Evolutionary conservation across 768 basidiomycete genomes (phyloP), one percentile per base, ranked within the genome.

Genomic region (Tricholomella constricta): DNA sequence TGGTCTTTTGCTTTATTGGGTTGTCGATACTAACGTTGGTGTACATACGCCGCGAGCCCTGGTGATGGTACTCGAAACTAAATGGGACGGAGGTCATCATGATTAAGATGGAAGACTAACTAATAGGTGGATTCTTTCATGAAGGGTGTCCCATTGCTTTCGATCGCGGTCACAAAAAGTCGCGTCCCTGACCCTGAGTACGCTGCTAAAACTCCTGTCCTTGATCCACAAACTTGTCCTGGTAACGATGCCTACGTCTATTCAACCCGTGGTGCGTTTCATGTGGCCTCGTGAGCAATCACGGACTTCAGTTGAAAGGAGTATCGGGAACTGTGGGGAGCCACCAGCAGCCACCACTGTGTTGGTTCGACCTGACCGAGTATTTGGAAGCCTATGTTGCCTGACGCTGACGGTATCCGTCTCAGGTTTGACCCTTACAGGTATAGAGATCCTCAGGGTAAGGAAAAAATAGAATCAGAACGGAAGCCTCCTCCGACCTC

Each of bases 171-270:
- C n/a, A 10, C 36, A 19, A 37, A n/a, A n/a, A n/a, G n/a, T n/a
- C n/a, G n/a, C 36, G 34, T 35, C 34, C 34, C 34, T 35, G 34
- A 35, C 6, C 14, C 14, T 41, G 38, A 25, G 38, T 41, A 6
- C 17, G 4, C 17, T 25, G 41, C 6, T 25, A 19, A 42, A 25
- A 14, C 38, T 37, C 52, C 41, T 15, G 12, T 15, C 19, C 26
- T 17, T 26, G 14, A 26, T 31, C 26, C 34, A 17, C 31, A 38
- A 23, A 12, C 36, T 52, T n/a, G 22, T 44, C 27, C 14, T 48
- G 14, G 48, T 40, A 50, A 55, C 54, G 43, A 55, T 50, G 54
- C 48, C 48, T 55, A 45, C 40, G 47, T 43, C 29, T 44, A 42
- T 23, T 49, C 26, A 32, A n/a, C 12, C 38, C 32, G 48, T 22